phyloP scores from a whole-genome alignment of 176 grass and related monocot species.

The Tillandsia fasciculata region DNA sequence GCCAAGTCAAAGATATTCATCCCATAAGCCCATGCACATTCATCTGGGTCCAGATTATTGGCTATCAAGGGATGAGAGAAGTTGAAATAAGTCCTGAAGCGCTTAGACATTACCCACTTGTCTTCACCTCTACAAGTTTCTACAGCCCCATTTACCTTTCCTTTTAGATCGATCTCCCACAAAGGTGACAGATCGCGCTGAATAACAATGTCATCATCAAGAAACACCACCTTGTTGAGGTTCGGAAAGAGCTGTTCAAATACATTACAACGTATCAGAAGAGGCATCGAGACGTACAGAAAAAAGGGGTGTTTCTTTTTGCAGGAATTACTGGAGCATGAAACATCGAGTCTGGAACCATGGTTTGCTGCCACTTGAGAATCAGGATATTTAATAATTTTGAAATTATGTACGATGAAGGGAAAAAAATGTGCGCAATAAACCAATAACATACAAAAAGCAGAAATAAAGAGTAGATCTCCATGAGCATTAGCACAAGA shows the following conservation, averaged over 20 bases:
- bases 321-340: not conserved
- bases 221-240: constrained; percentile 88
- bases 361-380: not conserved
- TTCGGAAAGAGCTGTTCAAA: constrained; percentile 72
- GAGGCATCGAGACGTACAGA: constrained; percentile 6
- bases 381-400: not conserved
- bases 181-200: constrained; percentile 77
- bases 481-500: too few species aligned
- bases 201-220: constrained; percentile 86
- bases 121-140: constrained; percentile 81
- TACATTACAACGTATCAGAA: constrained; percentile 24
- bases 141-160: constrained; percentile 88
- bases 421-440: not conserved
- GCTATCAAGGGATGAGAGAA: constrained; percentile 76
- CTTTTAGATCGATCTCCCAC: constrained; percentile 66
- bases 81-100: constrained; percentile 90
- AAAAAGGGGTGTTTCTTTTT: not conserved
- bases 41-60: constrained; percentile 67
- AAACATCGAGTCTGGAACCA: not conserved
- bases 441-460: too few species aligned
- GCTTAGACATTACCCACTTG: constrained; percentile 89
- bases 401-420: not conserved
- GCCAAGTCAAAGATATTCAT: constrained; percentile 87
- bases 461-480: too few species aligned
- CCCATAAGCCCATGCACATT: constrained; percentile 90